phyloP scores from a whole-genome alignment of 345 rosid genomes.

The Linum lewisii region DNA sequence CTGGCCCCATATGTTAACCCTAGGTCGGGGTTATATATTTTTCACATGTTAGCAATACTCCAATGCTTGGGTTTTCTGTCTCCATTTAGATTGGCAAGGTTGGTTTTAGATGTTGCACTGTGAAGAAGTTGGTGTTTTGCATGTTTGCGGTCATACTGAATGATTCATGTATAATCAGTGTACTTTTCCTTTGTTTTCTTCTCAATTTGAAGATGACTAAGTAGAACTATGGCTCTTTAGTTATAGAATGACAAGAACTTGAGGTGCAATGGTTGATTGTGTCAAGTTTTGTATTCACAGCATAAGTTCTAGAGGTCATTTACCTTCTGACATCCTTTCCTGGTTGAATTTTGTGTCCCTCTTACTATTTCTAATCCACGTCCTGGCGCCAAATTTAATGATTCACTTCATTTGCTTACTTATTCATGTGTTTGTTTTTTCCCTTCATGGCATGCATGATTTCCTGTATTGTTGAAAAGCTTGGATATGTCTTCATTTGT shows the following conservation, averaged over 20 bases:
- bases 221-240: neutral
- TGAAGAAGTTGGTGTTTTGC: neutral
- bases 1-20: neutral
- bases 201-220: neutral
- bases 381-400: neutral
- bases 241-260: conserved; percentile 1
- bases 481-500: neutral
- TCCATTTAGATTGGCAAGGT: neutral
- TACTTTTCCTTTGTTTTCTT: conserved; percentile 6
- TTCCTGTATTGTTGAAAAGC: neutral
- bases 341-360: neutral
- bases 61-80: neutral
- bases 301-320: neutral
- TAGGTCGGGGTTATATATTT: neutral
- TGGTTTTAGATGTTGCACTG: conserved; percentile 1
- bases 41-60: neutral
- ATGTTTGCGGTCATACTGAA: neutral
- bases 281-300: neutral
- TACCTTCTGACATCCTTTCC: neutral
- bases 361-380: neutral
- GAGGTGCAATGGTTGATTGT: neutral
- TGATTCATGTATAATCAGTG: conserved; percentile 1
- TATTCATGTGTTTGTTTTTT: too few species aligned
- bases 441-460: neutral
- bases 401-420: neutral